Evolutionary conservation across 192 early-diverging fungal species (phyloP).

Genomic region (Backusella mclennaniae): DNA sequence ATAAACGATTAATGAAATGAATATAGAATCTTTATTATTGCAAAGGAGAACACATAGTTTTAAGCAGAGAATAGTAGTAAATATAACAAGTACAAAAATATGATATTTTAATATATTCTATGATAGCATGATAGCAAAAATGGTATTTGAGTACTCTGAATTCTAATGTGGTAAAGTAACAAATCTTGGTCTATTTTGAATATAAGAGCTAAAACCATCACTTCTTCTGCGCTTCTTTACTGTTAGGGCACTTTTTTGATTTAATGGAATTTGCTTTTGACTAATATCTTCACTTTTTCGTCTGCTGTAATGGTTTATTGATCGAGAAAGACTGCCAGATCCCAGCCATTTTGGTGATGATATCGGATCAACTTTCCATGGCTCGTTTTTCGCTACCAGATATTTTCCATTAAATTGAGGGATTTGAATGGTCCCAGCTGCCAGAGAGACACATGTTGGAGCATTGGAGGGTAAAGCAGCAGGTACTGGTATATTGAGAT

Average conservation of each 20-base stretch:
- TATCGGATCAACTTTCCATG: neutral
- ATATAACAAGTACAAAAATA: too few relatives aligned
- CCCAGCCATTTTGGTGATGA: neutral
- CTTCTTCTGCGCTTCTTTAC: neutral
- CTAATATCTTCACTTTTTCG: neutral
- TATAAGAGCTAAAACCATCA: neutral
- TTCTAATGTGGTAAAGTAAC: neutral
- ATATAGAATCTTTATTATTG: too few relatives aligned
- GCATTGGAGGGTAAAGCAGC: neutral
- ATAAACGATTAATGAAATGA: too few relatives aligned
- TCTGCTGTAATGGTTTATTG: neutral
- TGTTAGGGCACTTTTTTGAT: neutral
- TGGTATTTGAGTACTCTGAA: neutral
- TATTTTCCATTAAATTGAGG: neutral
- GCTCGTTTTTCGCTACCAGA: neutral
- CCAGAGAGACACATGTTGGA: neutral
- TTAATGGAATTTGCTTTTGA: neutral
- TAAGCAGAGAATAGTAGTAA: too few relatives aligned
- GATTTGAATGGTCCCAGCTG: conserved; percentile 5
- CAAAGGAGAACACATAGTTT: too few relatives aligned
- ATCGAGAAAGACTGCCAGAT: neutral
- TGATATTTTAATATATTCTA: neutral
- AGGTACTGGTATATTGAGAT: neutral
- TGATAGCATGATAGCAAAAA: neutral
- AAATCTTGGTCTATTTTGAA: neutral